Base-by-base conservation (phyloP, 352 stramenopile species). In the Aphanomyces invadans region DNA sequence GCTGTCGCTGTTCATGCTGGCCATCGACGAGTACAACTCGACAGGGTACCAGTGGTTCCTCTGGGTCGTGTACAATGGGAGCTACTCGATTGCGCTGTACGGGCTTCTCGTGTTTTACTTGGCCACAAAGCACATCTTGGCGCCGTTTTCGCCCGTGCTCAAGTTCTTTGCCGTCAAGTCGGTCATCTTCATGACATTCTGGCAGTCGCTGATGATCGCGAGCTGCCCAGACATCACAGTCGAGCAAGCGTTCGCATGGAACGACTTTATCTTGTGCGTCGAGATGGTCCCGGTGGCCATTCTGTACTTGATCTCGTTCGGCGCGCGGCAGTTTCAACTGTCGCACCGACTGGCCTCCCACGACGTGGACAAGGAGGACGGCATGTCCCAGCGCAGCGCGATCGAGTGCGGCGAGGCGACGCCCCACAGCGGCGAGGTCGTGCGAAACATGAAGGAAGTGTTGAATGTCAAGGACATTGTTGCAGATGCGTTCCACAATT, bases 141-240 rank as follows among this genome's bases (percentile, higher is more conserved):
- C 84, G 72, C 77, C 79, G 26, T 92, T 92, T 64, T 85, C 84
- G 65, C 90, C 90, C 10, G 82, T 97, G 46, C 76, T 94, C 69
- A 97, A 97, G 77, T 97, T 97, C 64, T 86, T 96, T 52, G 87
- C 88, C 0, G 89, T 97, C 59, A 97, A 97, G 73, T 80, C 75
- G 54, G 85, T 97, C 60, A 88, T 97, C 31, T 97, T 97, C 65
- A 80, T 96, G 46, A 97, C 89, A 26, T 97, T 95, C 73, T 97
- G 90, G 85, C 90, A 97, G 68, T 91, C 75, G 53, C 70, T 89
- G 29, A 63, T 95, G 39, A 80, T 97, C n/a, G 74, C 87, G 33
- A 83, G 95, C 33, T 78, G 95, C 28, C 88, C 88, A 0, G 81
- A 83, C 31, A 89, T 96, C 69, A 89, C 82, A 15, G 88, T 87